Conservation (phyloP, 345 rosid genomes). For the Linum usitatissimum region DNA sequence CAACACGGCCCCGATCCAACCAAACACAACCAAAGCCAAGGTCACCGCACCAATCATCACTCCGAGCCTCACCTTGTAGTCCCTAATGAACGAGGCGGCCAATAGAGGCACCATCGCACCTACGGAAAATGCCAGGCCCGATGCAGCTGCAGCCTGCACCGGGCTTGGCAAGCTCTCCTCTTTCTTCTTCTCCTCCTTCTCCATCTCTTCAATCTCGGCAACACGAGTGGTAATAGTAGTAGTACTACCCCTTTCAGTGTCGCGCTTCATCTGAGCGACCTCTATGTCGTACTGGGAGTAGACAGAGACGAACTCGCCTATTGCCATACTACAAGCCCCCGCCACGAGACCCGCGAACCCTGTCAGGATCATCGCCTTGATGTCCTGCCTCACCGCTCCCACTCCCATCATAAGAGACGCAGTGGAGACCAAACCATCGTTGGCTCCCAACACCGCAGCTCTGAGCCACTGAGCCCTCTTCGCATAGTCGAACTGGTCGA, state of each 20-base stretch:
- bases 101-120: conserved; percentile 36
- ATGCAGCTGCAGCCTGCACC: conserved; percentile 30
- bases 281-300: conserved; percentile 61
- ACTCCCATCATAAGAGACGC: conserved; percentile 82
- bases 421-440: conserved; percentile 68
- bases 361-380: conserved; percentile 50
- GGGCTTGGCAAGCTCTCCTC: conserved; percentile 30
- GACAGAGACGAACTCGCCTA: conserved; percentile 83
- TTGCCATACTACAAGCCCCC: conserved; percentile 80
- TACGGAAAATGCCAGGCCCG: conserved; percentile 24
- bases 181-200: conserved; percentile 2
- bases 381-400: conserved; percentile 53
- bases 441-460: conserved; percentile 73
- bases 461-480: conserved; percentile 75
- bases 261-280: conserved; percentile 45
- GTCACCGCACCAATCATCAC: conserved; percentile 26
- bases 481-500: conserved; percentile 31
- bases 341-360: conserved; percentile 72
- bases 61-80: conserved; percentile 20
- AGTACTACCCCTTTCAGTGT: background rate
- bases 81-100: conserved; percentile 24
- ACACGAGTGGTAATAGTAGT: background rate
- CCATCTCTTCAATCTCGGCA: background rate
- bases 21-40: conserved; percentile 28
- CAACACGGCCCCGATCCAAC: conserved; percentile 23